These are phyloP conservation scores for Diaporthe citriasiana DNA, from an alignment of 2,329 filamentous ascomycete genomes.

Conservation along the genomic window DNA sequence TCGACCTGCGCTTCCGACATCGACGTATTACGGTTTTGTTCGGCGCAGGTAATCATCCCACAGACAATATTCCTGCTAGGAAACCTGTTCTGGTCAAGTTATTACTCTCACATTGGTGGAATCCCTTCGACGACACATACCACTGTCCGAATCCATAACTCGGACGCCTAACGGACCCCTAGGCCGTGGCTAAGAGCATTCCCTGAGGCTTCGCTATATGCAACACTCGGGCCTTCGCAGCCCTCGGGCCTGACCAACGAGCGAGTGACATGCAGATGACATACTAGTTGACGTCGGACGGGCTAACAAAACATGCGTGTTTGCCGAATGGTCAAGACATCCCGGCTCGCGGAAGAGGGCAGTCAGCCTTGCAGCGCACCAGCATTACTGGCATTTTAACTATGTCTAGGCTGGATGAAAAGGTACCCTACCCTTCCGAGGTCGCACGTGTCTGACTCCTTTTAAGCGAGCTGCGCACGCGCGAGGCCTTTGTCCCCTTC, in stretches of 20 bases:
- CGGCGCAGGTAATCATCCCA: neutral
- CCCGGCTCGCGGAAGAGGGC: conserved; percentile 16
- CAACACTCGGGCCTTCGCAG: conserved; percentile 15
- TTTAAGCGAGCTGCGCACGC: neutral
- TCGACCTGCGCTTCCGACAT: neutral
- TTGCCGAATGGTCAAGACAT: conserved; percentile 1
- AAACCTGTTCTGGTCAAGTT: neutral
- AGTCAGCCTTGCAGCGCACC: conserved; percentile 10
- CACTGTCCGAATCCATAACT: neutral
- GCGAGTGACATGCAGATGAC: conserved; percentile 10
- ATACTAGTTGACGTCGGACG: neutral
- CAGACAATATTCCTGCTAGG: neutral
- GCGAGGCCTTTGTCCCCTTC: neutral
- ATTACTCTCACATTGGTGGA: neutral
- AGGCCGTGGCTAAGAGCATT: neutral
- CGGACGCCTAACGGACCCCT: neutral
- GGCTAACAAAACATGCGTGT: conserved; percentile 15
- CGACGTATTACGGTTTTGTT: neutral
- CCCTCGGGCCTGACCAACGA: conserved; percentile 21
- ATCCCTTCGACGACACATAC: neutral
- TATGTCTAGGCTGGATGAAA: conserved; percentile 8
- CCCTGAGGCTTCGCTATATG: neutral
- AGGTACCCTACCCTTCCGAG: conserved; percentile 1
- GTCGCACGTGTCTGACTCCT: neutral
- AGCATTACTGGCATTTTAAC: neutral